Conservation (phyloP, 345 rosid genomes). For the thale cress (Arabidopsis thaliana) region TAIR10.1 NC_003070.9:1035501-1036000, state of each 20-base stretch:
- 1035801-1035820: constrained; percentile 6
- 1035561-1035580: constrained; percentile 16
- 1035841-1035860: constrained; percentile 21
- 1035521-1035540: constrained; percentile 37
- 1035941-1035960: constrained; percentile 99
- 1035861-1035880: constrained; percentile 17
- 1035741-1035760: constrained; percentile 3
- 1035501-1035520: constrained; percentile 97
- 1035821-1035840: constrained; percentile 9
- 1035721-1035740: constrained; percentile 9
- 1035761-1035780: constrained; percentile 3
- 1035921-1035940: constrained; percentile 92
- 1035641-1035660: not conserved
- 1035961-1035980: constrained; percentile 96
- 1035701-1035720: constrained; percentile 1
- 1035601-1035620: constrained; percentile 9
- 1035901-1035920: constrained; percentile 99
- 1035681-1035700: constrained; percentile 14
- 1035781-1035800: not conserved
- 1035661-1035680: constrained; percentile 7
- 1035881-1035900: constrained; percentile 90
- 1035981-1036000: constrained; percentile 96
- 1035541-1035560: constrained; percentile 15
- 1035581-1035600: not conserved
- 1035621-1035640: constrained; percentile 30